phyloP scores from a whole-genome alignment of 2,329 filamentous ascomycete species.

The Periconia sp. region DNA sequence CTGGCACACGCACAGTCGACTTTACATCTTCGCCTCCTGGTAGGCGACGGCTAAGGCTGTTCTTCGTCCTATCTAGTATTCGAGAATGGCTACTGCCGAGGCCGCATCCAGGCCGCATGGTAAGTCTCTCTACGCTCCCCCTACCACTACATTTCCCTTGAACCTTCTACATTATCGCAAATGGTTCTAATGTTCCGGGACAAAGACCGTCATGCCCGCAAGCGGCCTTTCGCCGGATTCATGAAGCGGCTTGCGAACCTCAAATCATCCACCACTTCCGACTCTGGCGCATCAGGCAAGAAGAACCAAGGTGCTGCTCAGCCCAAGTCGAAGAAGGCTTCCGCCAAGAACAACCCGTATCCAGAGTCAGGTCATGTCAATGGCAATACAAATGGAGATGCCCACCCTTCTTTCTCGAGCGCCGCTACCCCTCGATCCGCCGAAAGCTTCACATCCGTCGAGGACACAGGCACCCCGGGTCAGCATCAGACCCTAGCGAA shows the following conservation, averaged over 20 bases:
- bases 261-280: constrained; percentile 73
- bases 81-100: constrained; percentile 49
- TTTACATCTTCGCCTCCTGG: neutral
- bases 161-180: constrained; percentile 1
- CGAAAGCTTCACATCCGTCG: constrained; percentile 61
- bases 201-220: constrained; percentile 71
- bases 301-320: constrained; percentile 33
- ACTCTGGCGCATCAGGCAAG: constrained; percentile 46
- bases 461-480: constrained; percentile 46
- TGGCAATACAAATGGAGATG: constrained; percentile 41
- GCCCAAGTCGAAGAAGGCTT: constrained; percentile 59
- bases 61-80: constrained; percentile 11
- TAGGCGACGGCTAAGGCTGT: neutral
- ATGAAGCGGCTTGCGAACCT: constrained; percentile 91
- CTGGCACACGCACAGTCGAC: neutral
- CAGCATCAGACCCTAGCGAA: constrained; percentile 59
- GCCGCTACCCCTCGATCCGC: constrained; percentile 42
- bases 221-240: constrained; percentile 87
- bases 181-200: constrained; percentile 31
- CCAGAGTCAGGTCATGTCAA: constrained; percentile 71
- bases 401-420: constrained; percentile 45
- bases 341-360: constrained; percentile 87
- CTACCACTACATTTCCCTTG: constrained; percentile 4
- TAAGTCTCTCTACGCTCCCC: constrained; percentile 21
- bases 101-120: constrained; percentile 47